Evolutionary conservation across 2,329 filamentous ascomycete genomes (phyloP).

Genomic region (Teratosphaeria pseudoeucalypti): DNA sequence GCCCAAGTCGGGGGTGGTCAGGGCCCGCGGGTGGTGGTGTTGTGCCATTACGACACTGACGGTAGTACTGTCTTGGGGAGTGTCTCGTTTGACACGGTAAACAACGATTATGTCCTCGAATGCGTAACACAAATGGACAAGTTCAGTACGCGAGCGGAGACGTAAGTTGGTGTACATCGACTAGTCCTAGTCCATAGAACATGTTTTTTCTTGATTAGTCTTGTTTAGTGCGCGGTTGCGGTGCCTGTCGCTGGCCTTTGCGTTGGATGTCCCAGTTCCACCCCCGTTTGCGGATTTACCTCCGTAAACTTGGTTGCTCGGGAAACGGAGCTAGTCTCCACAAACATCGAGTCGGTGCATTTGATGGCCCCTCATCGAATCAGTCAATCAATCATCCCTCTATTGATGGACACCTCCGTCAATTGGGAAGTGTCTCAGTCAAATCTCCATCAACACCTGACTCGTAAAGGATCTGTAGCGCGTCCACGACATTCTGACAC

Average conservation of each 20-base stretch:
- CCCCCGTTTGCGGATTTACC: too few species aligned
- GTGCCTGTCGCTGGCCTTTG: neutral
- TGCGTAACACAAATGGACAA: slow-evolving; percentile 9
- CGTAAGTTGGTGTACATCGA: slow-evolving; percentile 13
- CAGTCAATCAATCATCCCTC: too few species aligned
- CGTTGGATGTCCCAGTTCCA: neutral
- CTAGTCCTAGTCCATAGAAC: neutral
- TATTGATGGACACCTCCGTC: too few species aligned
- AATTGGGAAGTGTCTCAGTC: too few species aligned
- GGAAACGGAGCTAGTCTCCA: too few species aligned
- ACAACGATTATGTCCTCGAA: slow-evolving; percentile 7
- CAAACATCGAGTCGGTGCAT: too few species aligned
- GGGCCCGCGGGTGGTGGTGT: slow-evolving; percentile 2
- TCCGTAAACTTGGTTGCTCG: too few species aligned
- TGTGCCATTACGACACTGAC: slow-evolving; percentile 2
- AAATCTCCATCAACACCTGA: too few species aligned
- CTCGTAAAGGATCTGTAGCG: too few species aligned
- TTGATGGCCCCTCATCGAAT: too few species aligned
- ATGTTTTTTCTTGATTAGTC: too few species aligned
- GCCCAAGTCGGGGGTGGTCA: slow-evolving; percentile 10
- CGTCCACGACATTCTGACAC: too few species aligned
- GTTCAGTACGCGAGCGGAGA: slow-evolving; percentile 8
- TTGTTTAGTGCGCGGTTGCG: neutral
- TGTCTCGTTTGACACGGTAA: neutral
- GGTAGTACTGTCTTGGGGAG: neutral